A percentile compares a stretch with the other conserved stretches of the same genome.
Evolutionary conservation across 176 grass and related monocot species (phyloP).

Genomic region (Poa annua): DNA sequence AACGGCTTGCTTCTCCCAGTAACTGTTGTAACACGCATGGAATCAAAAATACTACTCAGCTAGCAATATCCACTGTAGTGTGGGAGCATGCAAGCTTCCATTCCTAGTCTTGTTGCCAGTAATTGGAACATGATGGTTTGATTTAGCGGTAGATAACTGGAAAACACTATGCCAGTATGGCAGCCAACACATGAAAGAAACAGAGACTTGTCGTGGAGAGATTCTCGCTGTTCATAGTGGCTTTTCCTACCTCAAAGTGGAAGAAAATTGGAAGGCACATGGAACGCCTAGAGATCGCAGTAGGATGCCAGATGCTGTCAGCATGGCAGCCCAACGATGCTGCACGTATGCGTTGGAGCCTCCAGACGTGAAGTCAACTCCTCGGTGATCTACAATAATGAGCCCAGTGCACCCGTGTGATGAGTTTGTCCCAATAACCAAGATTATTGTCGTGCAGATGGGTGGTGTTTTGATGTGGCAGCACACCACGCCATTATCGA

Average conservation of each 20-base stretch:
- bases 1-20: conserved; percentile 23
- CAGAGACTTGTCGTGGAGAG: too few relatives aligned
- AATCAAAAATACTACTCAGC: neutral
- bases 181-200: neutral
- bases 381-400: neutral
- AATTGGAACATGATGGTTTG: conserved; percentile 17
- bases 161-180: neutral
- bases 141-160: neutral
- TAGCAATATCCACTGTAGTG: neutral
- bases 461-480: conserved; percentile 5
- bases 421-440: neutral
- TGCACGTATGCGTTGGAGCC: neutral
- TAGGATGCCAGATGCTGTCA: too few relatives aligned
- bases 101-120: conserved; percentile 38
- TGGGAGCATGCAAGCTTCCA: neutral
- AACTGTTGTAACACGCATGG: neutral
- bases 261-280: too few relatives aligned
- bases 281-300: too few relatives aligned
- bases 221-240: too few relatives aligned
- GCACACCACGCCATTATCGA: neutral
- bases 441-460: conserved; percentile 12
- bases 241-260: too few relatives aligned
- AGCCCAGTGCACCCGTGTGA: neutral
- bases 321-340: neutral
- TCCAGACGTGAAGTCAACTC: neutral